Evolutionary conservation across 345 rosid genomes (phyloP).

Genomic region (Clausena lansium): DNA sequence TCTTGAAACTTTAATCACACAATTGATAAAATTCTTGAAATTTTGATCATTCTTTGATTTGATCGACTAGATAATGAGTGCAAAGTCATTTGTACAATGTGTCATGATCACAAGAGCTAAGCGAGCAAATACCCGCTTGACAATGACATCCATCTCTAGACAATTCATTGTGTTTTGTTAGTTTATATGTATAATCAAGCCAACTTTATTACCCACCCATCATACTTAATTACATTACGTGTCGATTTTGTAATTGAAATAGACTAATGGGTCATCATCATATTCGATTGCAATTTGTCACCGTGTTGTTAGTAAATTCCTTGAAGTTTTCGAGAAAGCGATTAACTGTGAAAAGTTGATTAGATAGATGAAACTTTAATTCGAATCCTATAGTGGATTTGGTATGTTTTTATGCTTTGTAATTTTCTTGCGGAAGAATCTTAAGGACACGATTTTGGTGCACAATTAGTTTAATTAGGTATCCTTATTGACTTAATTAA

Average conservation of each 20-base stretch:
- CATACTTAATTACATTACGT: not conserved
- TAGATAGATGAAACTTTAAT: not conserved
- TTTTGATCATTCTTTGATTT: not conserved
- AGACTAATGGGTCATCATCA: not conserved
- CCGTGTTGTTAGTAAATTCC: not conserved
- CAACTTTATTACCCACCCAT: constrained; percentile 2
- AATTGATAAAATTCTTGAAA: not conserved
- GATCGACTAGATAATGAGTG: not conserved
- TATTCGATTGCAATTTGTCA: not conserved
- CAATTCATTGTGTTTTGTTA: not conserved
- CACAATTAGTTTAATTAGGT: constrained; percentile 3
- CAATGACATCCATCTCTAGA: not conserved
- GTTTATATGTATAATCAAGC: constrained; percentile 1
- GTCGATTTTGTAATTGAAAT: not conserved
- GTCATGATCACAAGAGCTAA: not conserved
- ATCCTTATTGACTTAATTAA: not conserved
- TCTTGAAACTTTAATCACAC: not conserved
- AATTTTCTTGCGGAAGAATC: too few species aligned
- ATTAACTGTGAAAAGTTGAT: not conserved
- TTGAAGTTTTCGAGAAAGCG: not conserved
- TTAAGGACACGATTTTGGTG: not conserved
- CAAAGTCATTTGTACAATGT: not conserved
- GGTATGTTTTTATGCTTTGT: not conserved
- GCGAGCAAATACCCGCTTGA: not conserved
- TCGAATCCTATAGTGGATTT: not conserved